Percentiles rank a stretch among this genome's conserved stretches.
phyloP scores from a whole-genome alignment of 2,329 filamentous ascomycete species.

The Xylaria arbuscula region DNA sequence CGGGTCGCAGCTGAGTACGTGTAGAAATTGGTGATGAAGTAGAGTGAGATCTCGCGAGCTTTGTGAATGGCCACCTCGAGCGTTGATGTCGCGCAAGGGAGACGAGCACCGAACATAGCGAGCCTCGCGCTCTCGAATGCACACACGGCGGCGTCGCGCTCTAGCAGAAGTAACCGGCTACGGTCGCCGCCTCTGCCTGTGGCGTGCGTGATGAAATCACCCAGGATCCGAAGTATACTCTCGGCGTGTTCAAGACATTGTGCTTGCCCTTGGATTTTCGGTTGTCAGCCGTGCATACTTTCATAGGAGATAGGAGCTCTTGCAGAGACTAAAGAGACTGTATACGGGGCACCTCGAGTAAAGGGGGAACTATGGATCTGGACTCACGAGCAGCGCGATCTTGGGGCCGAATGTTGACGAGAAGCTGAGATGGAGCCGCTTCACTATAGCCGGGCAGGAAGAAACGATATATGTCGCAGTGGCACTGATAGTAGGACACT shows the following conservation, averaged over 20 bases:
- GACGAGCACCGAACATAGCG: conserved; percentile 50
- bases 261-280: conserved; percentile 41
- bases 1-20: conserved; percentile 47
- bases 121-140: conserved; percentile 56
- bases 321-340: background rate
- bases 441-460: conserved; percentile 56
- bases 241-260: conserved; percentile 54
- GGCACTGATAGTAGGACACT: conserved; percentile 56
- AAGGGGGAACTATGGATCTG: background rate
- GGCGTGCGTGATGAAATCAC: conserved; percentile 45
- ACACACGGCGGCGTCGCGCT: conserved; percentile 57
- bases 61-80: conserved; percentile 44
- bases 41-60: conserved; percentile 45
- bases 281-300: background rate
- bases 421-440: conserved; percentile 48
- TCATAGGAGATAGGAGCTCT: background rate
- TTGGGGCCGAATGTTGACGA: conserved; percentile 45
- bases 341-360: background rate
- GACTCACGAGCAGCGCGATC: conserved; percentile 47
- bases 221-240: conserved; percentile 52
- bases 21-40: conserved; percentile 46
- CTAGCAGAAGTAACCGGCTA: conserved; percentile 46
- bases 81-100: conserved; percentile 37
- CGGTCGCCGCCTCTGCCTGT: background rate
- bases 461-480: conserved; percentile 59